Conservation (phyloP, 495 filamentous ascomycete genomes). For the Penicillium canariense region DNA sequence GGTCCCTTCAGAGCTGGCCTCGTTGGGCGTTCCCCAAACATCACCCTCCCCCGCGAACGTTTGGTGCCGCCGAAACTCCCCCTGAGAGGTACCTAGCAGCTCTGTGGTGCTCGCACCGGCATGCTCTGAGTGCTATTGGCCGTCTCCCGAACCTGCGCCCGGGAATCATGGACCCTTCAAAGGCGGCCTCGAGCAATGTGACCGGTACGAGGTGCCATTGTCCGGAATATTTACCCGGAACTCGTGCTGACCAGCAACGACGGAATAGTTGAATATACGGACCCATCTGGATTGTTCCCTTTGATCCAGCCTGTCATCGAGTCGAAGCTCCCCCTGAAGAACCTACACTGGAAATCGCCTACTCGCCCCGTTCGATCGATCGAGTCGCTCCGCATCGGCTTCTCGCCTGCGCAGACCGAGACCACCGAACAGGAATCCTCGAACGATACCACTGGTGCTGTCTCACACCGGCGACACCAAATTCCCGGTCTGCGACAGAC, state of each 20-base stretch:
- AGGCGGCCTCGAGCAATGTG: slow-evolving; percentile 50
- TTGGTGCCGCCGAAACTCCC: not conserved
- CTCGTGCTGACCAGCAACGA: slow-evolving; percentile 8
- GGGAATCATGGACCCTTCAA: slow-evolving; percentile 48
- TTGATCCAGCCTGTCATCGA: slow-evolving; percentile 74
- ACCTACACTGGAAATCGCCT: slow-evolving; percentile 96
- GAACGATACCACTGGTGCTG: slow-evolving; percentile 32
- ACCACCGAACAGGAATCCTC: slow-evolving; percentile 34
- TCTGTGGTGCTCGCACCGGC: slow-evolving; percentile 20
- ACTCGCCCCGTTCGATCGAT: slow-evolving; percentile 88
- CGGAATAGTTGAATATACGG: slow-evolving; percentile 65
- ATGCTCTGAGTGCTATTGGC: slow-evolving; percentile 33
- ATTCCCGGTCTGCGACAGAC: slow-evolving; percentile 92
- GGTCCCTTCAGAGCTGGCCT: slow-evolving; percentile 1
- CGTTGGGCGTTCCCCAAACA: slow-evolving; percentile 9
- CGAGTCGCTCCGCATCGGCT: slow-evolving; percentile 83
- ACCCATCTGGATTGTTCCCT: slow-evolving; percentile 82
- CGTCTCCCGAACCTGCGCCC: slow-evolving; percentile 28
- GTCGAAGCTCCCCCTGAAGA: slow-evolving; percentile 79
- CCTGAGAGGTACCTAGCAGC: slow-evolving; percentile 5
- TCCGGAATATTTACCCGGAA: slow-evolving; percentile 1
- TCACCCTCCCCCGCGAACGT: slow-evolving; percentile 1
- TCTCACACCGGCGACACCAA: slow-evolving; percentile 78
- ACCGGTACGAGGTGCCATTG: slow-evolving; percentile 36
- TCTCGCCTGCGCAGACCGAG: slow-evolving; percentile 56